A percentile compares a stretch with the other conserved stretches of the same genome.
Conservation (phyloP, 768 basidiomycete species). For the Hirschioporus abietinus region DNA sequence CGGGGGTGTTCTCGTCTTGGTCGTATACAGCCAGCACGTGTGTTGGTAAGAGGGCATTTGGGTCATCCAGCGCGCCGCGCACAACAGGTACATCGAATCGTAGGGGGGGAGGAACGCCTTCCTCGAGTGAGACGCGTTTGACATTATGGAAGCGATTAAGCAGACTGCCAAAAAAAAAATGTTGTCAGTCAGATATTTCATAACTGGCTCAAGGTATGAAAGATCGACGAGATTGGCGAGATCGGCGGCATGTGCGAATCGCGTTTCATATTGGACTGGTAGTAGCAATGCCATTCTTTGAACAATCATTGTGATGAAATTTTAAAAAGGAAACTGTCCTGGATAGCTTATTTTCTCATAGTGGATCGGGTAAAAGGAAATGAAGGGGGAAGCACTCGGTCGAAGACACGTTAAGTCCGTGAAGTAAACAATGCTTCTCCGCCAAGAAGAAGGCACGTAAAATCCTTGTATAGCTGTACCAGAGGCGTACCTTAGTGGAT, state of each 20-base stretch:
- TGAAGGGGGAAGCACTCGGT: neutral
- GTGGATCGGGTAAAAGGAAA: neutral
- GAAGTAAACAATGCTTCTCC: neutral
- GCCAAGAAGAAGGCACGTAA: neutral
- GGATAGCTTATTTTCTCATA: neutral
- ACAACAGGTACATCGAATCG: constrained; percentile 2
- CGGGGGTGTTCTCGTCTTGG: neutral
- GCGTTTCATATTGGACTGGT: neutral
- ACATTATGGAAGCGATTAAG: neutral
- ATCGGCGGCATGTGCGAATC: neutral
- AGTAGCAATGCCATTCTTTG: too few relatives aligned
- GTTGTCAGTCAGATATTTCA: neutral
- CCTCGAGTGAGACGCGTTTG: constrained; percentile 4
- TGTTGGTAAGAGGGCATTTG: neutral
- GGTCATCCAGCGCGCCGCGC: neutral
- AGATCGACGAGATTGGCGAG: neutral
- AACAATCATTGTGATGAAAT: too few relatives aligned
- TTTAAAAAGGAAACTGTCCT: neutral
- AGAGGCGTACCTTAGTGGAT: neutral
- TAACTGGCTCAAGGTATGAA: neutral
- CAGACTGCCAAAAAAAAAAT: neutral
- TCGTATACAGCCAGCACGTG: constrained; percentile 4
- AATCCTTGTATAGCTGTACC: neutral
- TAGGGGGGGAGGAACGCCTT: constrained; percentile 1
- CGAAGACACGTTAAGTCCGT: neutral